phyloP scores from a whole-genome alignment of 139 green algal genomes.

The Tetraselmis chui region DNA sequence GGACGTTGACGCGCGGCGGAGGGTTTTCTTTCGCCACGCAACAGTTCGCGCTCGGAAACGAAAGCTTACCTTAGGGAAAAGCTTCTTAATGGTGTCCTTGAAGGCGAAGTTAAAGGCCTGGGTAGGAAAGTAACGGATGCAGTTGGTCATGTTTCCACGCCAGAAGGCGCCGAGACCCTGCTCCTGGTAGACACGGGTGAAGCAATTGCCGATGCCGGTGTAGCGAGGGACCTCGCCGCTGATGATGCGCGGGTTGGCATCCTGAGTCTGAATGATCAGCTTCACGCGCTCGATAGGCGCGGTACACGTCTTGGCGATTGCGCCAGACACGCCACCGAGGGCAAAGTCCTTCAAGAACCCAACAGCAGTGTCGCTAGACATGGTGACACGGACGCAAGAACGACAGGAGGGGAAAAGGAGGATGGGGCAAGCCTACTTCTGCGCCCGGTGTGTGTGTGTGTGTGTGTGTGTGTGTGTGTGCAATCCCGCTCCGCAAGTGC shows the following conservation, averaged over 20 bases:
- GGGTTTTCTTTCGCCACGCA: too few relatives aligned
- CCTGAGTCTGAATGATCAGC: slow-evolving; percentile 89
- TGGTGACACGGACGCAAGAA: too few relatives aligned
- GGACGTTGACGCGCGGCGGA: too few relatives aligned
- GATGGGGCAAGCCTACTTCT: too few relatives aligned
- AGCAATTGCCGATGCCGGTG: slow-evolving; percentile 93
- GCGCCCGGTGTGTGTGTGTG: too few relatives aligned
- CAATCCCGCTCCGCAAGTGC: too few relatives aligned
- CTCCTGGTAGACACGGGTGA: slow-evolving; percentile 77
- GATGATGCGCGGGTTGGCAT: slow-evolving; percentile 73
- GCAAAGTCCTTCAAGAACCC: too few relatives aligned
- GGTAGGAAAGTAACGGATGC: slow-evolving; percentile 91
- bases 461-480: too few relatives aligned
- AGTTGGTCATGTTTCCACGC: slow-evolving; percentile 95
- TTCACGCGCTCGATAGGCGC: slow-evolving; percentile 97
- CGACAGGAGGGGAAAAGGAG: too few relatives aligned
- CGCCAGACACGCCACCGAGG: slow-evolving; percentile 67
- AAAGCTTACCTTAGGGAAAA: slow-evolving; percentile 93
- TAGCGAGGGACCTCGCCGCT: slow-evolving; percentile 70
- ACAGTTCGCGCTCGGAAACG: too few relatives aligned
- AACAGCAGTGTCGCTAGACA: too few relatives aligned
- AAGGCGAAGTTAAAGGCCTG: slow-evolving; percentile 99
- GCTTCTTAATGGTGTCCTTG: slow-evolving; percentile 99
- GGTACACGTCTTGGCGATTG: slow-evolving; percentile 89
- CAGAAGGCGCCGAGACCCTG: slow-evolving; percentile 90